Evolutionary conservation across 345 rosid species (phyloP), one percentile per base, ranked within the genome.

Genomic region (Garcia nutans): DNA sequence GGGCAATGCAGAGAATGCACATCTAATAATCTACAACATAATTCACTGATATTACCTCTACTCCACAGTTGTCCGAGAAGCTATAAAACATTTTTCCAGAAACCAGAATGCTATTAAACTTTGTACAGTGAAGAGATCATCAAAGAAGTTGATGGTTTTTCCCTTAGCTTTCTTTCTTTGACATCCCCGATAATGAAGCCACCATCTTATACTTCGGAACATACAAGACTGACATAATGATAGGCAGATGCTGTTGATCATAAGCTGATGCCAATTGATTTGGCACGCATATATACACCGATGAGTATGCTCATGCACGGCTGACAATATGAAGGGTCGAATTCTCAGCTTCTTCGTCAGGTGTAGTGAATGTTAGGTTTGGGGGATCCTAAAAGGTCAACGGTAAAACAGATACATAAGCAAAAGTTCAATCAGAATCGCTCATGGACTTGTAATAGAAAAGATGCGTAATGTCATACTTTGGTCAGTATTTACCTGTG

Each of bases 291-390:
- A 15, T 19, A 41, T 31, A n/a, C 3, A 54, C 61, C 65, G 55
- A 19, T 37, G 49, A 63, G 65, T 65, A 71, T 57, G 59, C 61
- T 65, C n/a, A 64, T 63, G 44, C 81, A 84, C 68, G 86, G 68
- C 56, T 71, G 82, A 19, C 41, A 5, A 85, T 71, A 81, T 82
- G 84, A 52, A 73, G 23, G 17, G 45, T 60, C 8, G 87, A 54
- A 11, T 68, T 44, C 65, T 87, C 91, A 42, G 89, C 70, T 80
- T 94, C 97, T 65, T 91, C 94, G 10, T 89, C 93, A 15, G 91
- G 83, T 77, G 84, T 81, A 73, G 56, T 68, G 23, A 65, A 74
- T 1, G 84, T 82, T 31, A 82, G 68, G 20, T 80, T 71, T 47
- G 79, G 82, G 37, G 84, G 76, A 60, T 70, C 88, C 90, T 87